Conservation (phyloP, 2,329 filamentous ascomycete species). For the Penicillium sp. region DNA sequence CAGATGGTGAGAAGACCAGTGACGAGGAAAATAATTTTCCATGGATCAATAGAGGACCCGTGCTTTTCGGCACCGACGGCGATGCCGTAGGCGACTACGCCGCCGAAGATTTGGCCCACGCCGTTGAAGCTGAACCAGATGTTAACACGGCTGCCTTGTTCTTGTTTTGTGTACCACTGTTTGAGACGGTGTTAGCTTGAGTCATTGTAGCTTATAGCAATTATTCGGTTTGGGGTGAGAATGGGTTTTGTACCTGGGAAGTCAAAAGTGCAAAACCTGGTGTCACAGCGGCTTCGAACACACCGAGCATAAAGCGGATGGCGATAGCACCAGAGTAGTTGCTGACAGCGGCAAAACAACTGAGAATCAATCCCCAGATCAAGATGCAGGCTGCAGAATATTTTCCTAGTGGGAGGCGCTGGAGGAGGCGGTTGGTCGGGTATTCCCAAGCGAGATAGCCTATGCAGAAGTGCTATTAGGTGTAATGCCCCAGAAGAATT, state of each 20-base stretch:
- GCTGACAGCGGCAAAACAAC: conserved; percentile 61
- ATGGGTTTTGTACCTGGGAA: conserved; percentile 43
- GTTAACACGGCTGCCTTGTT: conserved; percentile 61
- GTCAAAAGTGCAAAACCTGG: conserved; percentile 68
- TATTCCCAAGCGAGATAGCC: conserved; percentile 61
- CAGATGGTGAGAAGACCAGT: conserved; percentile 53
- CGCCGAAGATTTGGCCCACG: conserved; percentile 62
- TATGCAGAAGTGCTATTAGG: conserved; percentile 10
- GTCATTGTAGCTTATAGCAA: not conserved
- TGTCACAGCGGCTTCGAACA: conserved; percentile 67
- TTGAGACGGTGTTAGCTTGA: not conserved
- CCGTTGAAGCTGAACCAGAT: conserved; percentile 71
- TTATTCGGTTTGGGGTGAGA: too few species aligned
- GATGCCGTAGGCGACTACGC: conserved; percentile 63
- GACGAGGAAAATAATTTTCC: conserved; percentile 62
- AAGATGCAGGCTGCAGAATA: conserved; percentile 65
- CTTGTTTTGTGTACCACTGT: conserved; percentile 68
- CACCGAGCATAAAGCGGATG: conserved; percentile 65
- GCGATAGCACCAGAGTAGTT: conserved; percentile 62
- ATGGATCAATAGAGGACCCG: conserved; percentile 60
- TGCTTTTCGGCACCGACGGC: conserved; percentile 54
- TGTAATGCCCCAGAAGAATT: not conserved
- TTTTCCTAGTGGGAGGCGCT: conserved; percentile 63
- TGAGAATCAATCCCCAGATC: conserved; percentile 60
- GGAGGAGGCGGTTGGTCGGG: conserved; percentile 63